Conservation (phyloP, 768 basidiomycete species). For the Chlorophyllum brunneum region DNA sequence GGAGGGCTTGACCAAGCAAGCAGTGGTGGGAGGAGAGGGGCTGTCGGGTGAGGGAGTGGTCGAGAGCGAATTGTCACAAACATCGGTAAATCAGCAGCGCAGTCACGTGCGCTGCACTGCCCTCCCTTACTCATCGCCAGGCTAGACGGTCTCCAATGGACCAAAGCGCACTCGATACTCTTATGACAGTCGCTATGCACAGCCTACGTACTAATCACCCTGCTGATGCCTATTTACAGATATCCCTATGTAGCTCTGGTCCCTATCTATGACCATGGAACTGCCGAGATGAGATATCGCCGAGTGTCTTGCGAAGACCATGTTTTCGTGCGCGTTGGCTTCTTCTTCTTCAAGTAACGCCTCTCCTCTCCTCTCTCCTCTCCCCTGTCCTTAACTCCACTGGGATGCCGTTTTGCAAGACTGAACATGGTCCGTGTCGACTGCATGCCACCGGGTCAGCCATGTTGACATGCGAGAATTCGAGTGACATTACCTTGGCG, state of each 20-base stretch:
- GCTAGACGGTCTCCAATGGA: too few relatives aligned
- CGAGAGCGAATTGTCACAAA: neutral
- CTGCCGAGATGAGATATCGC: neutral
- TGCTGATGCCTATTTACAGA: too few relatives aligned
- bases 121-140: too few relatives aligned
- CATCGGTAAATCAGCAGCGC: neutral
- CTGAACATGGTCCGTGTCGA: neutral
- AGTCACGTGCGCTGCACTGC: constrained; percentile 12
- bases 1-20: constrained; percentile 6
- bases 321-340: neutral
- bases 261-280: constrained; percentile 1
- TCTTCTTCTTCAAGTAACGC: constrained; percentile 4
- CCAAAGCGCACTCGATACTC: too few relatives aligned
- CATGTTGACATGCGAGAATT: neutral
- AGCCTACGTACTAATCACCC: too few relatives aligned
- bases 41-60: neutral
- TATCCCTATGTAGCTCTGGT: too few relatives aligned
- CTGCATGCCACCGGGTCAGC: neutral
- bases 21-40: constrained; percentile 4
- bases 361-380: neutral
- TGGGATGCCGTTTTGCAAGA: neutral
- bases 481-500: too few relatives aligned
- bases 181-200: too few relatives aligned
- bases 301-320: neutral
- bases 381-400: neutral